Evolutionary conservation across 129 eudicot genomes (phyloP).

Genomic region (Artemisia tridentata): DNA sequence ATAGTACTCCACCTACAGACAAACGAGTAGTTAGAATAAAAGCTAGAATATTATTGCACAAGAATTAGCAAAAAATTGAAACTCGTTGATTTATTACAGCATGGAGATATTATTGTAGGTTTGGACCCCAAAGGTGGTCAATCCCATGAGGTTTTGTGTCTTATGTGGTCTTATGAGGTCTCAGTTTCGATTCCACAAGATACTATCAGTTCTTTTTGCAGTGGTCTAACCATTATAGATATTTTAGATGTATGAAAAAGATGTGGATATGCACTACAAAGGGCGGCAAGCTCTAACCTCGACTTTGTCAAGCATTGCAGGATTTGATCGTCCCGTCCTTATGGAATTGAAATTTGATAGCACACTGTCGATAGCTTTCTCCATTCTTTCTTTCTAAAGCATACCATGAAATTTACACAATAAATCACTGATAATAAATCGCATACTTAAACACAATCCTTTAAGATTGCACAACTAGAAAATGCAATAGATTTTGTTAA

Average conservation of each 20-base stretch:
- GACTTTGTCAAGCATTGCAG: constrained; percentile 86
- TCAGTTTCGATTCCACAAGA: no score
- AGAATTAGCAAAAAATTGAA: neutral
- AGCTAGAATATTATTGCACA: neutral
- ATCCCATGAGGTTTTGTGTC: no score
- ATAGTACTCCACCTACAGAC: constrained; percentile 78
- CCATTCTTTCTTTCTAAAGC: constrained; percentile 87
- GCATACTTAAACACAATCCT: neutral
- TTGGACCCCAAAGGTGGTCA: neutral
- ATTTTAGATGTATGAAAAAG: neutral
- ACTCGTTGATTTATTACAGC: neutral
- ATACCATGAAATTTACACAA: constrained; percentile 1
- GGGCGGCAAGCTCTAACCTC: constrained; percentile 44
- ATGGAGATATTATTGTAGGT: no score
- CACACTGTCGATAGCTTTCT: constrained; percentile 76
- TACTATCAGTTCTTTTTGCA: no score
- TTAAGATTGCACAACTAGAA: neutral
- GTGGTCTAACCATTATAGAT: no score
- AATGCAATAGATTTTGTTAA: neutral
- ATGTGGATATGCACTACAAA: neutral
- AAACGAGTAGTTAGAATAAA: neutral
- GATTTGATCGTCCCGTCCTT: constrained; percentile 85
- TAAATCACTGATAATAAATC: neutral
- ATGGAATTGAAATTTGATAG: constrained; percentile 71
- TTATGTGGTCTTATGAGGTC: no score